These are phyloP conservation scores for Xylariomycetidae sp. DNA, from an alignment of 2,329 filamentous ascomycete species.

Conservation along the genomic window DNA sequence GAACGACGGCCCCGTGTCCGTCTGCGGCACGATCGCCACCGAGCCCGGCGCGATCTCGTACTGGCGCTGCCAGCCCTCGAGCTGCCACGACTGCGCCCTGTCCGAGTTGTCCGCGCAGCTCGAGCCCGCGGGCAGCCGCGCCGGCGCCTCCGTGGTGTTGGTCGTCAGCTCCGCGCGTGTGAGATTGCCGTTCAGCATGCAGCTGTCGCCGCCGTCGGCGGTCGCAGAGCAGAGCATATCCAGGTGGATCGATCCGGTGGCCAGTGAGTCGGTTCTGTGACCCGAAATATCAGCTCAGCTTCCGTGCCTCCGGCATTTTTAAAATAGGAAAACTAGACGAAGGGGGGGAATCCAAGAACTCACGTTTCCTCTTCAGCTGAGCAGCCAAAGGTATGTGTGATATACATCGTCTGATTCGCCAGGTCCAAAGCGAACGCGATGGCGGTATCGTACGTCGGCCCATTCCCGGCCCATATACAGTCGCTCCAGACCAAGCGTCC, in stretches of 20 bases:
- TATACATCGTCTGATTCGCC: conserved; percentile 27
- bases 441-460: conserved; percentile 23
- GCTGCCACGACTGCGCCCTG: conserved; percentile 28
- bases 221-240: conserved; percentile 24
- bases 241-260: conserved; percentile 23
- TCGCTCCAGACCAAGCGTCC: conserved; percentile 30
- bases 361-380: conserved; percentile 24
- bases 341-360: too few species aligned
- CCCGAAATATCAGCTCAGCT: too few species aligned
- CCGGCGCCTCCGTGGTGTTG: conserved; percentile 14
- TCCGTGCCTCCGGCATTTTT: too few species aligned
- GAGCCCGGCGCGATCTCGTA: conserved; percentile 23
- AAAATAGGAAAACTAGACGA: too few species aligned
- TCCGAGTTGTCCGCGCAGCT: conserved; percentile 19
- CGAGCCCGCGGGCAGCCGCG: conserved; percentile 9
- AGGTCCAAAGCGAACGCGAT: conserved; percentile 30
- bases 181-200: conserved; percentile 14
- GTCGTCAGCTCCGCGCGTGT: conserved; percentile 10
- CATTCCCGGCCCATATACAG: conserved; percentile 32
- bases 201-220: conserved; percentile 16
- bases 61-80: conserved; percentile 25
- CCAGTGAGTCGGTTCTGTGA: conserved; percentile 22
- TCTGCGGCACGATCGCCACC: conserved; percentile 6
- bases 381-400: conserved; percentile 30
- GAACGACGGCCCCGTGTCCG: conserved; percentile 28